Conservation (phyloP, 2,329 filamentous ascomycete species). For the Diaporthe longicolla region DNA sequence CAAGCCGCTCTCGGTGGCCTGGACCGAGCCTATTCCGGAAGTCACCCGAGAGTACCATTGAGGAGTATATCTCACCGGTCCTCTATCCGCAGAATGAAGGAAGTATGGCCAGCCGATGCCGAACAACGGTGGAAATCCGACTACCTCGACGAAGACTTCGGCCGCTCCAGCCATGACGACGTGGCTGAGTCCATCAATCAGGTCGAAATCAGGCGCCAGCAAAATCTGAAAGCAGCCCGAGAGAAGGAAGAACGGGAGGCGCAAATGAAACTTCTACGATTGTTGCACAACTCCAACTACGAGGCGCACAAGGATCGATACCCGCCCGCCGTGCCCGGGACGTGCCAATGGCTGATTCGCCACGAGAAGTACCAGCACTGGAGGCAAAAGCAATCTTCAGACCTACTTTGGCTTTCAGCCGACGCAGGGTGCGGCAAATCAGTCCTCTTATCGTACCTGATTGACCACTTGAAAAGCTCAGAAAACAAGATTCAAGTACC, state of each 20-base stretch:
- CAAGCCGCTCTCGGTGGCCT: not conserved
- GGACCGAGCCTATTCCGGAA: not conserved
- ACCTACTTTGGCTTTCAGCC: constrained; percentile 43
- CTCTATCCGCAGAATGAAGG: not conserved
- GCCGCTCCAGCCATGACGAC: not conserved
- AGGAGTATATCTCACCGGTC: not conserved
- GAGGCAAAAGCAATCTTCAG: constrained; percentile 19
- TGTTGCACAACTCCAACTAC: constrained; percentile 34
- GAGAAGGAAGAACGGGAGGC: constrained; percentile 23
- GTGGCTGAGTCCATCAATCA: constrained; percentile 30
- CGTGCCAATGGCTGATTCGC: constrained; percentile 42
- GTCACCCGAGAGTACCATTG: not conserved
- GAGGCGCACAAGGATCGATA: constrained; percentile 40
- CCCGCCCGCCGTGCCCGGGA: constrained; percentile 40
- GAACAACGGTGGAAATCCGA: constrained; percentile 8
- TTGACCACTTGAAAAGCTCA: constrained; percentile 39
- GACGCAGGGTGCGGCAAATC: constrained; percentile 44
- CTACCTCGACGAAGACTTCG: not conserved
- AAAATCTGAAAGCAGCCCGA: constrained; percentile 9
- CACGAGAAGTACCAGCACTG: constrained; percentile 36
- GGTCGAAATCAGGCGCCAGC: constrained; percentile 9
- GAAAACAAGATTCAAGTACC: constrained; percentile 19
- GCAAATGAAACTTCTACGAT: not conserved
- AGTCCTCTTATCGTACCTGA: constrained; percentile 38
- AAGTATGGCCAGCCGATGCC: not conserved